phyloP scores from a whole-genome alignment of 768 basidiomycete species.

The Tylopilus intermedius region DNA sequence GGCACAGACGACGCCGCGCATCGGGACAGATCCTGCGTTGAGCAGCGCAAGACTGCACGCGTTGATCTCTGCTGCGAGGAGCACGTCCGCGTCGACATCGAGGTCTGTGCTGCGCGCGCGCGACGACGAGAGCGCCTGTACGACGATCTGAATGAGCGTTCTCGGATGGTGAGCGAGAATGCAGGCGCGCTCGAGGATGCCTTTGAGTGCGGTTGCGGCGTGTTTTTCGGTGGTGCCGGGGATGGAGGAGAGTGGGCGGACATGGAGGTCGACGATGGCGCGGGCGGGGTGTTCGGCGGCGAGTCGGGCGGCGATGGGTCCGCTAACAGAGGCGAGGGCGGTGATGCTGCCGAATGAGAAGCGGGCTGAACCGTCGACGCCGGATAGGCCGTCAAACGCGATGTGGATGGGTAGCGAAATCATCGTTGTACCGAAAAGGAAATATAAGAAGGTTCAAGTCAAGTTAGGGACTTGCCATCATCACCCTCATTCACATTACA shows the following conservation, averaged over 20 bases:
- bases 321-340: conserved; percentile 71
- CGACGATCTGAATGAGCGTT: conserved; percentile 71
- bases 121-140: conserved; percentile 41
- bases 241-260: conserved; percentile 65
- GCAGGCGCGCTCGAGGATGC: conserved; percentile 55
- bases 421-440: background rate
- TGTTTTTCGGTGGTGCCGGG: conserved; percentile 68
- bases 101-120: background rate
- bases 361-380: conserved; percentile 72
- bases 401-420: conserved; percentile 30
- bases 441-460: background rate
- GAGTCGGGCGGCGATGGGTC: conserved; percentile 73
- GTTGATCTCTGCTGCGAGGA: conserved; percentile 66
- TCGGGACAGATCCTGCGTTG: conserved; percentile 64
- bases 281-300: conserved; percentile 66
- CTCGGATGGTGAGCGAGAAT: conserved; percentile 68
- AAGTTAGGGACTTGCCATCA: too few species aligned
- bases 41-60: conserved; percentile 65
- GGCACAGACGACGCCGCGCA: conserved; percentile 72
- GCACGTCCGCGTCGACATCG: conserved; percentile 28
- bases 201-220: conserved; percentile 48
- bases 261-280: conserved; percentile 68
- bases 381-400: conserved; percentile 55
- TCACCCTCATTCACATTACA: too few species aligned
- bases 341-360: conserved; percentile 38